Conservation (phyloP, 106 monocot genomes). For the Phalaenopsis equestris region DNA sequence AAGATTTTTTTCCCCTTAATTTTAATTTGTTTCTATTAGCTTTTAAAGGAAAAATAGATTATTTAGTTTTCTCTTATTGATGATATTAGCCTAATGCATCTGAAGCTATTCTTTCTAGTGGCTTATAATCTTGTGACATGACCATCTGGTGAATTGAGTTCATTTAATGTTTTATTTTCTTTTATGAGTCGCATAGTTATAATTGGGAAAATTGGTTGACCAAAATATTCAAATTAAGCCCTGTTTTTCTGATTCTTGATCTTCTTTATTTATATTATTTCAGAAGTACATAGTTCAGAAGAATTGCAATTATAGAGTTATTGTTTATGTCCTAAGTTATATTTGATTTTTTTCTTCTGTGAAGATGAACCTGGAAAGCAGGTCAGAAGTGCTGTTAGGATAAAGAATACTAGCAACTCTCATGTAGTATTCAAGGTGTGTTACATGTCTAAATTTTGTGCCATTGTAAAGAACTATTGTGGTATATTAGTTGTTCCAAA, state of each 20-base stretch:
- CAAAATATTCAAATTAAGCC: background rate
- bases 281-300: background rate
- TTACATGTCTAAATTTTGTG: background rate
- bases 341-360: background rate
- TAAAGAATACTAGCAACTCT: conserved; percentile 91
- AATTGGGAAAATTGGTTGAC: background rate
- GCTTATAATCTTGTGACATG: background rate
- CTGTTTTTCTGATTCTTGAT: background rate
- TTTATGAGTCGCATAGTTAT: background rate
- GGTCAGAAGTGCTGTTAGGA: conserved; percentile 80
- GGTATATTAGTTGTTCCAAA: background rate
- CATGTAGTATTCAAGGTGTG: conserved; percentile 89
- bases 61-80: too few species aligned
- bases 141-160: background rate
- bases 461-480: too few species aligned
- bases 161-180: background rate
- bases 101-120: too few species aligned
- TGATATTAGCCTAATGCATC: too few species aligned
- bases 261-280: background rate
- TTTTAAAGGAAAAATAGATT: too few species aligned
- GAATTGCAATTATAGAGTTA: background rate
- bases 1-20: too few species aligned
- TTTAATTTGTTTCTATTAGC: too few species aligned
- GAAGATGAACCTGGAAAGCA: conserved; percentile 96
- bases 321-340: background rate